Conservation (phyloP, 2,329 filamentous ascomycete genomes). For the Aureobasidium sp. region DNA sequence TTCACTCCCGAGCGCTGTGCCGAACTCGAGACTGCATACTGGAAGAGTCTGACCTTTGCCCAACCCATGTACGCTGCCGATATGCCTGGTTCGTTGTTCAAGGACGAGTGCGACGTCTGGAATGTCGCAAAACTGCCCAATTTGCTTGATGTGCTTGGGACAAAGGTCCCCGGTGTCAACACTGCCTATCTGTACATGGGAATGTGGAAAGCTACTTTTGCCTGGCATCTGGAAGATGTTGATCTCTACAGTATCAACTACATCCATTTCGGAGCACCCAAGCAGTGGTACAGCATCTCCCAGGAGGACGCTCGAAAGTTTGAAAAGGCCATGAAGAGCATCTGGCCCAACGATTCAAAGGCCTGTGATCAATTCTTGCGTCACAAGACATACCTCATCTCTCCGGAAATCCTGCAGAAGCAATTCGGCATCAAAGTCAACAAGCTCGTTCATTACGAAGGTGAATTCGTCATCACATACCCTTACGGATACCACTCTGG, state of each 20-base stretch:
- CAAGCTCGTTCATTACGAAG: constrained; percentile 87
- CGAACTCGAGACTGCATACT: constrained; percentile 89
- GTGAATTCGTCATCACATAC: constrained; percentile 97
- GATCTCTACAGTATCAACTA: constrained; percentile 99
- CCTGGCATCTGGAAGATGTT: constrained; percentile 97
- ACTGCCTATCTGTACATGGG: constrained; percentile 95
- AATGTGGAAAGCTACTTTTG: constrained; percentile 99
- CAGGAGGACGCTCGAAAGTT: constrained; percentile 90
- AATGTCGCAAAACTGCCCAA: constrained; percentile 94
- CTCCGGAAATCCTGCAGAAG: constrained; percentile 73
- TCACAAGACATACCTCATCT: constrained; percentile 96
- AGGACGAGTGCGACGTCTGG: constrained; percentile 75
- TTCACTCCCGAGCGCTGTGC: constrained; percentile 88
- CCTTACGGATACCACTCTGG: constrained; percentile 98
- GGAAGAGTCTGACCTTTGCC: constrained; percentile 94
- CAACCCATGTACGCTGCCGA: constrained; percentile 93
- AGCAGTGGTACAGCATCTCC: constrained; percentile 99
- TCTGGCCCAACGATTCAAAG: constrained; percentile 93
- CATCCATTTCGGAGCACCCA: constrained; percentile 95
- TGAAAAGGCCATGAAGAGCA: constrained; percentile 85
- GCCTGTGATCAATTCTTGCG: constrained; percentile 92
- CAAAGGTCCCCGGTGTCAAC: constrained; percentile 94
- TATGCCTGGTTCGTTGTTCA: constrained; percentile 89
- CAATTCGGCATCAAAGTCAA: constrained; percentile 95
- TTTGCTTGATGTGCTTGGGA: constrained; percentile 83